phyloP scores from a whole-genome alignment of 2,329 filamentous ascomycete genomes.

The Fusarium sororula region DNA sequence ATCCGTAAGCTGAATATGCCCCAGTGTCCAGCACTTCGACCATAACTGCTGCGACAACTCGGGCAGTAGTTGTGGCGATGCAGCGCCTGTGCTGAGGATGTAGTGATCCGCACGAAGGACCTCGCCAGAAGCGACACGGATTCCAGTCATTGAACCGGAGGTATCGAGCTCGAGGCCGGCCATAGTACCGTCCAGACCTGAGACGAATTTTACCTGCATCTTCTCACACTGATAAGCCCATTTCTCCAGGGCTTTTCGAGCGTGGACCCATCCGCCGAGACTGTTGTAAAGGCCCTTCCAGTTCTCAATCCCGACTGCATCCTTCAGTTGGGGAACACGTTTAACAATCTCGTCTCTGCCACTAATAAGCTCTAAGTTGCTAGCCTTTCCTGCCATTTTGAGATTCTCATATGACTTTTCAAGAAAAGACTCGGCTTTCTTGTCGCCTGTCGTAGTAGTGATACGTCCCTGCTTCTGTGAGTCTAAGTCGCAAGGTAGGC shows the following conservation, averaged over 20 bases:
- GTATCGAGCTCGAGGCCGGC: neutral
- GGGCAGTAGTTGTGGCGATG: neutral
- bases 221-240: neutral
- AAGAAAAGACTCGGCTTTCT: neutral
- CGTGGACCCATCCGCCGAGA: slow-evolving; percentile 3
- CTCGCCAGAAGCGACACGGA: neutral
- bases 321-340: neutral
- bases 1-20: neutral
- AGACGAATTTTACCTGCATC: neutral
- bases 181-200: neutral
- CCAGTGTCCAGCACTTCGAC: slow-evolving; percentile 1
- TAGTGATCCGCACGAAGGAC: neutral
- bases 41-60: neutral
- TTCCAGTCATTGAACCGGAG: neutral
- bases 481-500: rapidly evolving
- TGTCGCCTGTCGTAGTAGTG: neutral
- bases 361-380: neutral
- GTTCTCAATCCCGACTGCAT: neutral
- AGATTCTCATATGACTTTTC: neutral
- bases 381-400: neutral
- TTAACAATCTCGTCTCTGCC: neutral
- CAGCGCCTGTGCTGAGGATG: neutral
- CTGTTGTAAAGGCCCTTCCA: slow-evolving; percentile 11
- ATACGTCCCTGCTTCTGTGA: neutral
- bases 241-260: neutral